Evolutionary conservation across 2,329 filamentous ascomycete species (phyloP), one percentile per base, ranked within the genome.

Genomic region (Gliomastix tumulicola): DNA sequence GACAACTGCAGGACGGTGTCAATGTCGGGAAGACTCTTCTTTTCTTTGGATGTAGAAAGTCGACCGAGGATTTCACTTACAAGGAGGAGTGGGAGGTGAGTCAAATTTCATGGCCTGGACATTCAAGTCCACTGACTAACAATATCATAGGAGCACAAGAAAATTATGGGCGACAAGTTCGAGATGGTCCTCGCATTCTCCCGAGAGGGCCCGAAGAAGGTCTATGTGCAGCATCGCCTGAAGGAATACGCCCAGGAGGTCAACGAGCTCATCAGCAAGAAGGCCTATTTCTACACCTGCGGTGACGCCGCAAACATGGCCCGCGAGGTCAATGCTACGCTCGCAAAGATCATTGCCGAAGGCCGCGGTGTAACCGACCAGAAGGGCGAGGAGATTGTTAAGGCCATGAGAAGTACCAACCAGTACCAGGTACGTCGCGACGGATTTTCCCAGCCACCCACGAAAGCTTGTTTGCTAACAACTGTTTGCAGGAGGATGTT

Each of bases 241-340:
- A 83, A 85, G 65, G 87, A 97, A 61, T 74, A 81, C 35, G 81
- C 85, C 41, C 76, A 85, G 51, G 79, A 95, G 51, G 74, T 98
- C 64, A 90, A 94, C 63, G 81, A 90, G 46, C 77, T 98, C 2
- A 72, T 98, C 9, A 72, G 84, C 48, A 72, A 88, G 61, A 85
- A 89, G 59, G 92, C 88, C 6, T 96, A 92, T 65, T 89, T 98
- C 60, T 98, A 98, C 60, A 90, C 98, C 40, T 98, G 94, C 53
- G 92, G 92, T 65, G 92, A 98, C 57, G 94, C 94, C 1, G 86
- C 92, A 39, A 89, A 95, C 68, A 96, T 96, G 89, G 89, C 89
- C 32, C 82, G 89, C 40, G 89, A 94, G 59, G 88, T 96, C 53
- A 96, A 94, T 59, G 71, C 82, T 18, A 79, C 88, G n/a, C 71